These are phyloP conservation scores for Xerocomellus amylosporus DNA, from an alignment of 768 basidiomycete species.

Conservation along the genomic window DNA sequence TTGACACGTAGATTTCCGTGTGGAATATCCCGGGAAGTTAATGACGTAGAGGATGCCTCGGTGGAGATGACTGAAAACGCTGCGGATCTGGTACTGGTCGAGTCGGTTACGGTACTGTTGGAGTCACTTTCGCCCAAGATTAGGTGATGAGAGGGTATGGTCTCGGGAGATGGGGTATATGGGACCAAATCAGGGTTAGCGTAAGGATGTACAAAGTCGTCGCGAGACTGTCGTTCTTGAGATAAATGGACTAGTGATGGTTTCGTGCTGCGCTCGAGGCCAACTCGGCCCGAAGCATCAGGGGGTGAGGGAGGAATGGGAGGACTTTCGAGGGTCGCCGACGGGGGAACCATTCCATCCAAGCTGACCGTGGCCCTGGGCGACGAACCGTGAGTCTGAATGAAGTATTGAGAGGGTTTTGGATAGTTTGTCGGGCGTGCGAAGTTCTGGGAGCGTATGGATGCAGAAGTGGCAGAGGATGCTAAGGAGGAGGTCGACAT, in stretches of 20 bases:
- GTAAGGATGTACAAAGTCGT: slow-evolving; percentile 63
- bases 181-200: slow-evolving; percentile 71
- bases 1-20: slow-evolving; percentile 32
- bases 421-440: slow-evolving; percentile 27
- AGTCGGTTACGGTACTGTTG: slow-evolving; percentile 48
- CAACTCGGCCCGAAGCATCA: slow-evolving; percentile 5
- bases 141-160: slow-evolving; percentile 29
- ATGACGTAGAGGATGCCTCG: slow-evolving; percentile 33
- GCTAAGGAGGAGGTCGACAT: slow-evolving; percentile 55
- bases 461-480: slow-evolving; percentile 14
- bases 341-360: slow-evolving; percentile 7
- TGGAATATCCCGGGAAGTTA: slow-evolving; percentile 18
- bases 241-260: slow-evolving; percentile 27
- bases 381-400: slow-evolving; percentile 6
- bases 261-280: slow-evolving; percentile 11
- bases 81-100: slow-evolving; percentile 37
- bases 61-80: slow-evolving; percentile 34
- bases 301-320: slow-evolving; percentile 8
- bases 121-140: slow-evolving; percentile 48
- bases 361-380: slow-evolving; percentile 6
- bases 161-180: slow-evolving; percentile 32
- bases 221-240: slow-evolving; percentile 35
- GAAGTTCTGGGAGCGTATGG: slow-evolving; percentile 41
- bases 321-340: not conserved
- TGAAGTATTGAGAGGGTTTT: slow-evolving; percentile 4